A percentile compares a stretch with the other conserved stretches of the same genome.
Conservation (phyloP, 2,329 filamentous ascomycete genomes). For the Cladophialophora chaetospira region DNA sequence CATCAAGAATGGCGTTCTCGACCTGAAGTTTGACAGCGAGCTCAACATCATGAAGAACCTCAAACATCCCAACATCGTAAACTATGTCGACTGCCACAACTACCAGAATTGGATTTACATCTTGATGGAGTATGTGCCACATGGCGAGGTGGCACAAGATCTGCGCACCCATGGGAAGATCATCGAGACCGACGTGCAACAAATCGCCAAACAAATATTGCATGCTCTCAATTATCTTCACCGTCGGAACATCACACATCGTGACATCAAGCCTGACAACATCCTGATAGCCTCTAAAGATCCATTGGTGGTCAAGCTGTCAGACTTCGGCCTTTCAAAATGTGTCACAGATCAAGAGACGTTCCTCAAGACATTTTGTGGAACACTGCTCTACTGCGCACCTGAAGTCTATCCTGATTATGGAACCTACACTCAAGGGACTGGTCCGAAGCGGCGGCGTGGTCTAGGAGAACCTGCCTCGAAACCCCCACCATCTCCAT, state of each 20-base stretch:
- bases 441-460: slow-evolving; percentile 60
- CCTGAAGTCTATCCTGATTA: slow-evolving; percentile 93
- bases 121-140: slow-evolving; percentile 90
- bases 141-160: slow-evolving; percentile 78
- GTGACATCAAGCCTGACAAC: slow-evolving; percentile 99
- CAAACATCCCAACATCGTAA: slow-evolving; percentile 84
- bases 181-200: slow-evolving; percentile 67
- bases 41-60: slow-evolving; percentile 92
- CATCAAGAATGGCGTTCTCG: slow-evolving; percentile 86
- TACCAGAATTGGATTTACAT: slow-evolving; percentile 82
- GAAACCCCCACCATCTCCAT: slow-evolving; percentile 59
- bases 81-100: slow-evolving; percentile 86
- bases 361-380: slow-evolving; percentile 94
- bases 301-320: slow-evolving; percentile 83
- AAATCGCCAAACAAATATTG: slow-evolving; percentile 69
- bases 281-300: slow-evolving; percentile 76
- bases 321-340: slow-evolving; percentile 95
- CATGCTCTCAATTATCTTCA: slow-evolving; percentile 86
- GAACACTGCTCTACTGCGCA: slow-evolving; percentile 91
- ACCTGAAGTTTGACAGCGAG: slow-evolving; percentile 93
- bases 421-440: slow-evolving; percentile 56
- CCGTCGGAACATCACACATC: slow-evolving; percentile 84
- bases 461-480: slow-evolving; percentile 45
- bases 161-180: slow-evolving; percentile 65
- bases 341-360: slow-evolving; percentile 88